Evolutionary conservation across 1,139 yeast genomes (phyloP), one percentile per base, ranked within the genome.

Genomic region (Taphrina pruni): DNA sequence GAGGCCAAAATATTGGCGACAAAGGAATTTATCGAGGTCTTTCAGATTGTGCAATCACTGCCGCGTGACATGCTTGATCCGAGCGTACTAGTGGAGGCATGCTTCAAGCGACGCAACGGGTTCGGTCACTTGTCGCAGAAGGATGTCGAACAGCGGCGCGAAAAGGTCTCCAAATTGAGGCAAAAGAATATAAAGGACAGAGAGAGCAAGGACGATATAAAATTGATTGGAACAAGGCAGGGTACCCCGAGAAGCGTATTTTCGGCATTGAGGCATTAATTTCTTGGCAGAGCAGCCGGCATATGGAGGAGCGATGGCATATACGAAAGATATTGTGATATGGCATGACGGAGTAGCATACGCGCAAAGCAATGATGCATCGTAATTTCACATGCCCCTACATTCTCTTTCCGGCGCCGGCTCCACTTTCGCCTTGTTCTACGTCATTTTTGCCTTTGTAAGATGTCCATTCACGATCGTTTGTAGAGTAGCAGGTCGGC

Each of bases 31-130:
- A 88, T 90, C 81, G 98, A 93, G 77, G 81, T 91, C 36, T 93
- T 93, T 76, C 97, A 93, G 78, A 82, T 87, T 62, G 85, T 94
- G 75, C 99, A 94, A 77, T 87, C 88, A 72, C 85, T 84, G 56
- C 99, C 99, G 6, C 89, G 88, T 74, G 80, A 83, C 41, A 77
- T 91, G 26, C 74, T 89, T 1, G 91, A 93, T 77, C 92, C 96
- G 0, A 86, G 88, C 72, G 78, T 79, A 5, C 80, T 94, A 65
- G 82, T 94, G 75, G 93, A 88, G 73, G 83, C 85, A 70, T 88
- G 96, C 73, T 90, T 88, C 78, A 88, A 88, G 73, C 86, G 88
- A 70, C 83, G 89, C 50, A 87, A 89, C 38, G 90, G 93, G 0
- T 87, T 87, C 76, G 92, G 90, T 14, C 87, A 87, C 69, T 79